phyloP scores from a whole-genome alignment of 805 yeast genomes.

The Candida sakaeoensis region DNA sequence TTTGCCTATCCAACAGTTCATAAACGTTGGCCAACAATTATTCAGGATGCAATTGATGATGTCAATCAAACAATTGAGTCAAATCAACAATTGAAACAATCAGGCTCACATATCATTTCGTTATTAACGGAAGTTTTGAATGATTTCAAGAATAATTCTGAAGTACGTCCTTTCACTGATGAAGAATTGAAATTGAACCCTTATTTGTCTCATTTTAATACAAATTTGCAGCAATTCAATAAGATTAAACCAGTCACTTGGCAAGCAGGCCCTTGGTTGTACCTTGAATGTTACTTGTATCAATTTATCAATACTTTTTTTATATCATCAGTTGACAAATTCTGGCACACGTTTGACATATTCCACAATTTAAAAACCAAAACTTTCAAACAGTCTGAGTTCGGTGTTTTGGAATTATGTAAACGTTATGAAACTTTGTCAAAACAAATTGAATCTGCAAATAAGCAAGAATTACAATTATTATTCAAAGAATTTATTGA shows the following conservation, averaged over 20 bases:
- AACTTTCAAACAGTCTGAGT: constrained; percentile 69
- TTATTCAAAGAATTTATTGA: constrained; percentile 82
- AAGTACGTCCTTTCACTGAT: constrained; percentile 25
- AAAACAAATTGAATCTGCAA: constrained; percentile 21
- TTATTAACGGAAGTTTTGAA: constrained; percentile 31
- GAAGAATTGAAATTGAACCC: constrained; percentile 41
- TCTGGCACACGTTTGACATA: constrained; percentile 56
- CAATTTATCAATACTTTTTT: constrained; percentile 53
- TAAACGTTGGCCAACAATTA: constrained; percentile 83
- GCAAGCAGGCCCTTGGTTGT: constrained; percentile 89
- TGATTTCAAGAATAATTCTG: constrained; percentile 38
- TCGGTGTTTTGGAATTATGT: constrained; percentile 81
- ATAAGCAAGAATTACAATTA: constrained; percentile 43
- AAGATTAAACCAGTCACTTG: constrained; percentile 46
- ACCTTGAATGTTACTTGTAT: constrained; percentile 80
- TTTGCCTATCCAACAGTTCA: constrained; percentile 80
- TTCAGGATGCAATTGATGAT: constrained; percentile 67
- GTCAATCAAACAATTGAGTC: constrained; percentile 33
- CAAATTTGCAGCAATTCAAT: constrained; percentile 37
- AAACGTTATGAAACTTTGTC: constrained; percentile 46
- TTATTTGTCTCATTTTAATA: constrained; percentile 57
- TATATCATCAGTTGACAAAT: constrained; percentile 22
- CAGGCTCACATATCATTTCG: constrained; percentile 40
- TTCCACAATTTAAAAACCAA: constrained; percentile 67
- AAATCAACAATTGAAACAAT: constrained; percentile 18